These are phyloP conservation scores for Clausena lansium DNA, from an alignment of 345 rosid species.

Conservation along the genomic window DNA sequence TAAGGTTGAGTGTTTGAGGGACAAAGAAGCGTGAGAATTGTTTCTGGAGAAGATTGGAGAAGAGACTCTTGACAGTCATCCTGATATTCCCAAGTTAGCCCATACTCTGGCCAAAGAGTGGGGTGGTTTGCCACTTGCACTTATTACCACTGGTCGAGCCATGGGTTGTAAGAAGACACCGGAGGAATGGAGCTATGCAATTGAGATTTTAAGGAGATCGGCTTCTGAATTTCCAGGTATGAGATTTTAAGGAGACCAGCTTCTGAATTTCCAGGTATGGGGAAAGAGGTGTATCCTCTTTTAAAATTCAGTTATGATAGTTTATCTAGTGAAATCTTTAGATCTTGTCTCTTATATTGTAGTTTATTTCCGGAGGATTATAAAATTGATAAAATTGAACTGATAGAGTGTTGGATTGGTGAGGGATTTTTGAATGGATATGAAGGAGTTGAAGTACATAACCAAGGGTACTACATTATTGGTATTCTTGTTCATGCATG, in stretches of 20 bases:
- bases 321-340: neutral
- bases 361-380: constrained; percentile 13
- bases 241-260: constrained; percentile 2
- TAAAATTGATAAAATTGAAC: neutral
- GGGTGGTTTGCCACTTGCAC: constrained; percentile 14
- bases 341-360: constrained; percentile 11
- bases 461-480: neutral
- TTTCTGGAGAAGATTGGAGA: constrained; percentile 10
- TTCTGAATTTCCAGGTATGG: constrained; percentile 4
- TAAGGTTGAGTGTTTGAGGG: constrained; percentile 15
- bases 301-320: constrained; percentile 8
- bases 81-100: constrained; percentile 1
- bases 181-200: constrained; percentile 7
- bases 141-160: constrained; percentile 1
- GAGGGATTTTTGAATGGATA: neutral
- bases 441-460: neutral
- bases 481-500: neutral
- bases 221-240: constrained; percentile 6
- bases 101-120: neutral
- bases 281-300: neutral
- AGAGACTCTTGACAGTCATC: constrained; percentile 4
- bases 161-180: constrained; percentile 4
- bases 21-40: neutral
- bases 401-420: constrained; percentile 17
- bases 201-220: neutral